Conservation (phyloP, 2,329 filamentous ascomycete species). For the Paraconiothyrium sp. region DNA sequence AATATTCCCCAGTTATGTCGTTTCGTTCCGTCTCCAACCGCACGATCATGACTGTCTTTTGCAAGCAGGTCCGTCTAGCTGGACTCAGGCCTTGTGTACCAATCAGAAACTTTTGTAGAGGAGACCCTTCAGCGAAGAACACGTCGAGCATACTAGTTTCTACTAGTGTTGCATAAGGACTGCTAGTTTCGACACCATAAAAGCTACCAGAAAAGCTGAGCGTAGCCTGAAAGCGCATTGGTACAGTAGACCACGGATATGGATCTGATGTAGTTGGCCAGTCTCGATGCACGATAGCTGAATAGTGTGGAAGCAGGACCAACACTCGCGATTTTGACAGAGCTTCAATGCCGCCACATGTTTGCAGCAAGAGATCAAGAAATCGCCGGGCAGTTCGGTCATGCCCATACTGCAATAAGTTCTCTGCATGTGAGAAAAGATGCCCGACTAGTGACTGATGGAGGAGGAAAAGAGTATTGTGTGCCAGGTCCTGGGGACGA, state of each 20-base stretch:
- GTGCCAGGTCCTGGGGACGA: not conserved
- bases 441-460: not conserved
- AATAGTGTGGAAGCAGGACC: not conserved
- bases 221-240: not conserved
- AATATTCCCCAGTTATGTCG: not conserved
- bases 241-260: no score
- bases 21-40: not conserved
- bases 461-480: not conserved
- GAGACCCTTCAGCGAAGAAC: not conserved
- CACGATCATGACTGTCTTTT: not conserved
- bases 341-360: not conserved
- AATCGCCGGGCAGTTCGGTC: not conserved
- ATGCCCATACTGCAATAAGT: not conserved
- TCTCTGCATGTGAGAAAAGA: not conserved
- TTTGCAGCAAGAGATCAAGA: not conserved
- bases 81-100: not conserved
- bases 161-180: not conserved
- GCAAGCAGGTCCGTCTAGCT: not conserved
- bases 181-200: no score
- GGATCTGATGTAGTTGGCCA: no score
- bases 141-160: not conserved
- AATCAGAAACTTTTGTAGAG: not conserved
- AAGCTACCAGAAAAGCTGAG: no score
- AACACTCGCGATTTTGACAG: slow-evolving; percentile 1
- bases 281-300: not conserved